Evolutionary conservation across 2,329 filamentous ascomycete genomes (phyloP), one percentile per base, ranked within the genome.

Genomic region (Parastagonospora nodorum): DNA sequence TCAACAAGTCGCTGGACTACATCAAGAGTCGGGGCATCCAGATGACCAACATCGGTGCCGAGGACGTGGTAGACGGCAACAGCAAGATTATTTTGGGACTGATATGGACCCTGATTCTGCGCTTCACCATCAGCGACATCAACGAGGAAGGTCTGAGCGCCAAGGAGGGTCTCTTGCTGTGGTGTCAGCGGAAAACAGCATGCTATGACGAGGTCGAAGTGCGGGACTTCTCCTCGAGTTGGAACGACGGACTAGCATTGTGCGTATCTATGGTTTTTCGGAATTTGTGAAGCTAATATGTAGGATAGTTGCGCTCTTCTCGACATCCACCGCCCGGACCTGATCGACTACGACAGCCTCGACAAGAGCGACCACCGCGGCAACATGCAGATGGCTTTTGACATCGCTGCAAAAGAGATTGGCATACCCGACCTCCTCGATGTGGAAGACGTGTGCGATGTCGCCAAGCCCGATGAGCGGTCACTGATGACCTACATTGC

Each of bases 401-500:
- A 97, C 69, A 93, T 99, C 66, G 94, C 94, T 8, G 86, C 89
- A 64, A 90, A 93, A 72, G 94, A 97, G 77, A 97, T 99, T 67
- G 94, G 94, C 42, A 99, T 99, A 52, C 94, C 94, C 12, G 90
- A 93, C 67, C 81, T 99, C 71, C 83, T 99, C 51, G 94, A 99
- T 73, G 94, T 97, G 11, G 94, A 99, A 75, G 94, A 99, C 78
- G 94, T 99, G 15, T 96, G 91, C 73, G 94, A 99, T 72, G 93
- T 99, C 27, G 84, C 92, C 19, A 95, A 94, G 77, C 94, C 94
- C 19, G 94, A 99, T 72, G 94, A 99, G 76, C 88, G 91, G 64
- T 95, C 90, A 73, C 82, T 99, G 71, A 99, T 99, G 94, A 99
- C 94, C 1, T 99, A 99, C 75, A 99, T 99, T 66, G 94, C 94